phyloP scores from a whole-genome alignment of 140 eudicot genomes.

The Anethum foeniculum region DNA sequence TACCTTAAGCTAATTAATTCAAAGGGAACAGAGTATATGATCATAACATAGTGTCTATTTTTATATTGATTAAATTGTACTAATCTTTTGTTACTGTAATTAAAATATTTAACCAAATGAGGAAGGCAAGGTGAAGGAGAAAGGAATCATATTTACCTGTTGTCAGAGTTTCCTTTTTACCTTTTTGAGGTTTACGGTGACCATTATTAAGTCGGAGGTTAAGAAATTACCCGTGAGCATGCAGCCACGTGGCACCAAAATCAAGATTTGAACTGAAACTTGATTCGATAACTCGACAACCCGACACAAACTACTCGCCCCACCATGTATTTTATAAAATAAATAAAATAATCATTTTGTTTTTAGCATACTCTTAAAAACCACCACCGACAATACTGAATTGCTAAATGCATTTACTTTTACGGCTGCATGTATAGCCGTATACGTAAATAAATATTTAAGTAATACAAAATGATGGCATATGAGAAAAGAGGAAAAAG shows the following conservation, averaged over 20 bases:
- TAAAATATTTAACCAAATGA: too few species aligned
- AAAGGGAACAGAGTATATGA: too few species aligned
- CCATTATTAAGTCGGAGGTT: too few species aligned
- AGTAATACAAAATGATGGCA: not conserved
- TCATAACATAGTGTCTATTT: too few species aligned
- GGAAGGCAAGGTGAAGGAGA: too few species aligned
- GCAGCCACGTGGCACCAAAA: not conserved
- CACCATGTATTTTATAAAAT: not conserved
- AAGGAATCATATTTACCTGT: too few species aligned
- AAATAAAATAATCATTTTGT: not conserved
- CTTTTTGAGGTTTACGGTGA: too few species aligned
- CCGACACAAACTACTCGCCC: conserved; percentile 11
- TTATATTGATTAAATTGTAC: too few species aligned
- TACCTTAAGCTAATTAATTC: too few species aligned
- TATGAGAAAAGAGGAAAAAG: not conserved
- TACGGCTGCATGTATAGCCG: not conserved
- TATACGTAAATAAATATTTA: not conserved
- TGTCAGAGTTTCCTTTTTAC: too few species aligned
- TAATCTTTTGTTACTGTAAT: too few species aligned
- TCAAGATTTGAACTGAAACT: not conserved
- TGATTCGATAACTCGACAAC: conserved; percentile 2
- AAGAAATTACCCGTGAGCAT: too few species aligned
- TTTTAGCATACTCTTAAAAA: not conserved
- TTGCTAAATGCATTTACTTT: not conserved
- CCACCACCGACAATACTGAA: conserved; percentile 4